These are phyloP conservation scores for Suillus subalutaceus DNA, from an alignment of 768 basidiomycete species.

Conservation along the genomic window DNA sequence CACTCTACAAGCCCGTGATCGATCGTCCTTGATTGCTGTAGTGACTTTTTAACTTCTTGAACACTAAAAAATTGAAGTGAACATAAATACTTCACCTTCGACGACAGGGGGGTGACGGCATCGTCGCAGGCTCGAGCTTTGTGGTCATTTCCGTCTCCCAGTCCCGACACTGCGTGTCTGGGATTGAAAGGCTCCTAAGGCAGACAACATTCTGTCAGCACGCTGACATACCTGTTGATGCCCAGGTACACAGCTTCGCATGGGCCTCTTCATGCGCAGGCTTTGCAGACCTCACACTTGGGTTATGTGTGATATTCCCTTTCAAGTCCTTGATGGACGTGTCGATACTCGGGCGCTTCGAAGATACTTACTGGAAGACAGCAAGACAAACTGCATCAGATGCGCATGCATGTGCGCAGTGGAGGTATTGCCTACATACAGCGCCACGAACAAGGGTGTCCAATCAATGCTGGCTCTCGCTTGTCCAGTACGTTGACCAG, in stretches of 20 bases:
- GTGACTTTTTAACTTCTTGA: neutral
- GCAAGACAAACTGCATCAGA: neutral
- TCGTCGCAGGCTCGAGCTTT: neutral
- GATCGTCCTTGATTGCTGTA: neutral
- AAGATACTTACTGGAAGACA: too few species aligned
- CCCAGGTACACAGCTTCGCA: neutral
- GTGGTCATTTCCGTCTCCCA: neutral
- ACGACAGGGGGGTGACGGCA: neutral
- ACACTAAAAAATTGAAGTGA: neutral
- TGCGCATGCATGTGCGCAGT: too few species aligned
- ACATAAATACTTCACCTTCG: neutral
- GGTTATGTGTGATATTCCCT: neutral
- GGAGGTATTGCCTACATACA: too few species aligned
- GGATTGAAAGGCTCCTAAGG: neutral
- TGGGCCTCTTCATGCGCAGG: neutral
- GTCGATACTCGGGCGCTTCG: neutral
- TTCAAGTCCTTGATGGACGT: neutral
- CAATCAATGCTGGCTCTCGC: neutral
- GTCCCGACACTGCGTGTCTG: neutral
- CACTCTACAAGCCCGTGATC: neutral
- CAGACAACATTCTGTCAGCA: neutral
- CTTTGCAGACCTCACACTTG: neutral
- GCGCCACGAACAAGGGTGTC: neutral
- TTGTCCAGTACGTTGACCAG: neutral
- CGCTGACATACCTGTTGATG: neutral